These are phyloP conservation scores for Dactylellina leptospora DNA, from an alignment of 2,329 filamentous ascomycete species.

Conservation along the genomic window DNA sequence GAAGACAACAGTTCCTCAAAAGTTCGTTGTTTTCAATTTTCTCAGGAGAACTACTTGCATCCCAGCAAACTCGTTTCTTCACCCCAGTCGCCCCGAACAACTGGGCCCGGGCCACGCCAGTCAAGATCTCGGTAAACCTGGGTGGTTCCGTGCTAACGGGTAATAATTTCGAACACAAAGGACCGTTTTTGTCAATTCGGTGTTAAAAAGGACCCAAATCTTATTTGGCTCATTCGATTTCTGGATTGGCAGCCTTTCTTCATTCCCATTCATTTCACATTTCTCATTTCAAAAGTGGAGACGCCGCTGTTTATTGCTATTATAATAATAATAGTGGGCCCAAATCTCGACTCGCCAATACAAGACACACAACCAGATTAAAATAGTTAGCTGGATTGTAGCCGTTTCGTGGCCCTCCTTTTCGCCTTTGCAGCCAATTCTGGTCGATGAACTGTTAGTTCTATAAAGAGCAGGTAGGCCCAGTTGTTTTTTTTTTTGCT, in stretches of 20 bases:
- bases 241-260: constrained; percentile 25
- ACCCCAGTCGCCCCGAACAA: constrained; percentile 50
- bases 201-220: constrained; percentile 19
- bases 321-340: constrained; percentile 51
- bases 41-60: constrained; percentile 42
- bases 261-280: constrained; percentile 45
- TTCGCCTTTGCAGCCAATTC: constrained; percentile 28
- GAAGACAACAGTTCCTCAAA: not conserved
- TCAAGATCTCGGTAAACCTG: constrained; percentile 52
- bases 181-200: constrained; percentile 2
- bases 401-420: constrained; percentile 43
- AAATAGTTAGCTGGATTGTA: constrained; percentile 45
- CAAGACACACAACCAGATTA: constrained; percentile 40
- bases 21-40: too few species aligned
- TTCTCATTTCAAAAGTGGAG: constrained; percentile 53
- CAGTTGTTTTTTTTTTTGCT: constrained; percentile 40
- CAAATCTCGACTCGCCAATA: constrained; percentile 52
- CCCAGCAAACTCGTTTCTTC: constrained; percentile 29
- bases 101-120: constrained; percentile 51
- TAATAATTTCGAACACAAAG: constrained; percentile 41
- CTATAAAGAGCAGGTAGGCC: constrained; percentile 53
- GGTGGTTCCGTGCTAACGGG: constrained; percentile 49
- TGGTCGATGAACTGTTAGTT: constrained; percentile 38
- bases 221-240: constrained; percentile 35
- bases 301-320: constrained; percentile 32